These are phyloP conservation scores for Nyssa sinensis DNA, from an alignment of 148 eudicot species.

Conservation along the genomic window DNA sequence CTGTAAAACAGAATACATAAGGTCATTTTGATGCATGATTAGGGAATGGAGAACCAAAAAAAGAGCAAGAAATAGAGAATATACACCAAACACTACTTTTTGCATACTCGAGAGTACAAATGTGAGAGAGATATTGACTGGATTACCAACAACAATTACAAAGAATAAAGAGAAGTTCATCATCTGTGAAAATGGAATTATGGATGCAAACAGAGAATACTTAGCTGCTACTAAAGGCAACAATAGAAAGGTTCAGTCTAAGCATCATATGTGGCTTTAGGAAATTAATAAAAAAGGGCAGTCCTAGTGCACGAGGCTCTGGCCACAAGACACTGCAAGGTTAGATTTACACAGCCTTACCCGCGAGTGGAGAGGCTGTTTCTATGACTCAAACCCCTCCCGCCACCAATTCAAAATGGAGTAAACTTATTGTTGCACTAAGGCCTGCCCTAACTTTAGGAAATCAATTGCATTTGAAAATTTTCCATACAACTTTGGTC, in stretches of 20 bases:
- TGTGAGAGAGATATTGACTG: not conserved
- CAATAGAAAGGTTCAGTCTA: not conserved
- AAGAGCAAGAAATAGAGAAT: not conserved
- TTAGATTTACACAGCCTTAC: too few species aligned
- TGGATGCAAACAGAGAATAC: not conserved
- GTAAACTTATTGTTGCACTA: too few species aligned
- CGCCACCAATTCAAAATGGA: too few species aligned
- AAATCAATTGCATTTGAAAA: constrained; percentile 1
- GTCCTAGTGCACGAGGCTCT: too few species aligned
- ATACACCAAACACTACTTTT: not conserved
- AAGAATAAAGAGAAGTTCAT: not conserved
- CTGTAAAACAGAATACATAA: constrained; percentile 34
- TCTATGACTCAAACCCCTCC: too few species aligned
- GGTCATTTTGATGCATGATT: constrained; percentile 10
- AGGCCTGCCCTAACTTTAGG: too few species aligned
- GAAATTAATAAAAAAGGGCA: too few species aligned
- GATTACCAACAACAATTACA: not conserved
- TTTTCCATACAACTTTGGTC: not conserved
- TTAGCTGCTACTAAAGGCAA: not conserved
- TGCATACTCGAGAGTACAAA: not conserved
- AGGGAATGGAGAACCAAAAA: not conserved
- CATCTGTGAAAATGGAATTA: constrained; percentile 1
- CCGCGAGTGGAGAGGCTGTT: too few species aligned
- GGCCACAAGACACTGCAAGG: too few species aligned
- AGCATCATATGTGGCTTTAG: constrained; percentile 3